These are phyloP conservation scores for Rhodotorula sp. DNA, from an alignment of 1,284 basidiomycete species.

Conservation along the genomic window DNA sequence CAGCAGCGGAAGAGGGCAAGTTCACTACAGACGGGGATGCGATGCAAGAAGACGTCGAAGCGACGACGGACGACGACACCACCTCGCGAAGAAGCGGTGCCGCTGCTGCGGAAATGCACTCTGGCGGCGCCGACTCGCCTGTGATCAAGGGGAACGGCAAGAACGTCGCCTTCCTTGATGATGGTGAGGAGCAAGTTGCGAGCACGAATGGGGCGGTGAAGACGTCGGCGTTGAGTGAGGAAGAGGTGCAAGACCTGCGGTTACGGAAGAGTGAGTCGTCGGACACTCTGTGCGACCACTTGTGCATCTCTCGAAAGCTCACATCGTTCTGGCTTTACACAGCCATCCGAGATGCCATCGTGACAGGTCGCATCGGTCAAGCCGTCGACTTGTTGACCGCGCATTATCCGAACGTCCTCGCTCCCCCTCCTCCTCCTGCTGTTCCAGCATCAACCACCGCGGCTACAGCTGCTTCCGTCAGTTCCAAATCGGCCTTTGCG, in stretches of 20 bases:
- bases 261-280: slow-evolving; percentile 59
- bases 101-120: not conserved
- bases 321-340: too few species aligned
- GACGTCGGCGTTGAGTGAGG: not conserved
- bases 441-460: slow-evolving; percentile 42
- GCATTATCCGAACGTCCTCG: slow-evolving; percentile 68
- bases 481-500: not conserved
- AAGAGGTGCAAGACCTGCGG: slow-evolving; percentile 47
- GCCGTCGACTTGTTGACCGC: slow-evolving; percentile 64
- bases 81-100: not conserved
- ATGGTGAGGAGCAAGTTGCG: not conserved
- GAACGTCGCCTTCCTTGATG: slow-evolving; percentile 14
- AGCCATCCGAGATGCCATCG: slow-evolving; percentile 56
- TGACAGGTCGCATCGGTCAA: slow-evolving; percentile 66
- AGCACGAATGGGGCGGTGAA: not conserved
- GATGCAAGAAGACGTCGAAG: slow-evolving; percentile 35
- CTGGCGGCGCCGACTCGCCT: not conserved
- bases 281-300: not conserved
- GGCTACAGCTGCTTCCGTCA: not conserved
- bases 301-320: too few species aligned
- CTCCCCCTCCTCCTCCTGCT: slow-evolving; percentile 32
- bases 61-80: slow-evolving; percentile 24
- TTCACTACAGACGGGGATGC: not conserved
- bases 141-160: slow-evolving; percentile 5
- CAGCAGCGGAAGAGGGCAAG: not conserved